phyloP scores from a whole-genome alignment of 805 yeast species.

The Torulaspora quercuum region DNA sequence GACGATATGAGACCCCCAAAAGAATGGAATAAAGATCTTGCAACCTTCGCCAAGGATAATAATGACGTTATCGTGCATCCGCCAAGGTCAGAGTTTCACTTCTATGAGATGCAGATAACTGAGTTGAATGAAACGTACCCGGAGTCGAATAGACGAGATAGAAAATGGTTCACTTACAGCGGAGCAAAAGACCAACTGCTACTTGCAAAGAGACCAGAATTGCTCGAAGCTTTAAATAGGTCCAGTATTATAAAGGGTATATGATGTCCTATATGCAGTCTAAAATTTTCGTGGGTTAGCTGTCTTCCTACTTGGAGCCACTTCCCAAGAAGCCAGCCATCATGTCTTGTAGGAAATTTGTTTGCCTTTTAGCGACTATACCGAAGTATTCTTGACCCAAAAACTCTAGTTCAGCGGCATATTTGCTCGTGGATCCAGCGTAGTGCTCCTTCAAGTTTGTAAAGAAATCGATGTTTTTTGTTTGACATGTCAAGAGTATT shows the following conservation, averaged over 20 bases:
- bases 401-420: slow-evolving; percentile 45
- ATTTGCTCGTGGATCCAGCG: slow-evolving; percentile 29
- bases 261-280: slow-evolving; percentile 9
- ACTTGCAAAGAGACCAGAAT: slow-evolving; percentile 61
- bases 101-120: slow-evolving; percentile 69
- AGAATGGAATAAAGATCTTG: slow-evolving; percentile 38
- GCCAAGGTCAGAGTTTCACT: slow-evolving; percentile 84
- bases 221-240: slow-evolving; percentile 57
- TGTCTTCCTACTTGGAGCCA: slow-evolving; percentile 5
- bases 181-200: slow-evolving; percentile 62
- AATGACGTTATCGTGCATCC: slow-evolving; percentile 39
- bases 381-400: slow-evolving; percentile 64
- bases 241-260: slow-evolving; percentile 43
- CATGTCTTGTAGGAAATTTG: slow-evolving; percentile 62
- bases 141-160: slow-evolving; percentile 55
- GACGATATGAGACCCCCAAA: slow-evolving; percentile 56
- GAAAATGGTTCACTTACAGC: slow-evolving; percentile 71
- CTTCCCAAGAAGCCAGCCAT: slow-evolving; percentile 69
- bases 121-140: slow-evolving; percentile 69
- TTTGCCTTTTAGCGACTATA: slow-evolving; percentile 49
- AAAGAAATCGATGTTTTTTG: slow-evolving; percentile 51
- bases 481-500: slow-evolving; percentile 56
- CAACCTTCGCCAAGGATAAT: slow-evolving; percentile 19
- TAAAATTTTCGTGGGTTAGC: background rate
- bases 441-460: slow-evolving; percentile 52